phyloP scores from a whole-genome alignment of 2,329 filamentous ascomycete species.

The Podosphaera xanthii region DNA sequence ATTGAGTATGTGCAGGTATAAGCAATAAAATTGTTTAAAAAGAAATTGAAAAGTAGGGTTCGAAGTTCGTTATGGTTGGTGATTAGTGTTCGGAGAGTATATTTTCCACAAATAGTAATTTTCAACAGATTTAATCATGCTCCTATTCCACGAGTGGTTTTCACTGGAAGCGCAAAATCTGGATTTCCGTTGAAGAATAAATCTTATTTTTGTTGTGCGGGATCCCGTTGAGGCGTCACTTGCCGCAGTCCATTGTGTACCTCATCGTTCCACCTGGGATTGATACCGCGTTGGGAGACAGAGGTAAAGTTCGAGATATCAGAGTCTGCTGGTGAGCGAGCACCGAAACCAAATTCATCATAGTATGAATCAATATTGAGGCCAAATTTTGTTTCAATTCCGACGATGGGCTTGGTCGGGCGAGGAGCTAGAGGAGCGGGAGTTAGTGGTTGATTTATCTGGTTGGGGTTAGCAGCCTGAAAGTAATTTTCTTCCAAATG shows the following conservation, averaged over 20 bases:
- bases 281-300: conserved; percentile 68
- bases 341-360: conserved; percentile 38
- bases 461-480: conserved; percentile 67
- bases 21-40: not conserved
- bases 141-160: conserved; percentile 8
- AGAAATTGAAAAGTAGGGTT: not conserved
- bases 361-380: conserved; percentile 23
- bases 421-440: conserved; percentile 16
- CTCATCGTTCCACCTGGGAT: conserved; percentile 53
- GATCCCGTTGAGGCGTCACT: conserved; percentile 10
- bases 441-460: conserved; percentile 1
- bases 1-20: too few species aligned
- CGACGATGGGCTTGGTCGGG: not conserved
- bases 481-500: conserved; percentile 38
- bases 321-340: conserved; percentile 51
- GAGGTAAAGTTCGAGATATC: conserved; percentile 76
- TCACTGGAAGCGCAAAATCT: conserved; percentile 46
- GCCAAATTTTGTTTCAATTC: not conserved
- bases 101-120: not conserved
- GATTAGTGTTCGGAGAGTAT: not conserved
- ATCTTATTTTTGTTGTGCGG: conserved; percentile 33
- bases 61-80: too few species aligned
- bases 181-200: conserved; percentile 60
- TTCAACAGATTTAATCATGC: not conserved
- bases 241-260: conserved; percentile 16